Percentiles rank a stretch among this genome's conserved stretches.
Conservation (phyloP, 495 filamentous ascomycete species). For the Aspergillus campestris region DNA sequence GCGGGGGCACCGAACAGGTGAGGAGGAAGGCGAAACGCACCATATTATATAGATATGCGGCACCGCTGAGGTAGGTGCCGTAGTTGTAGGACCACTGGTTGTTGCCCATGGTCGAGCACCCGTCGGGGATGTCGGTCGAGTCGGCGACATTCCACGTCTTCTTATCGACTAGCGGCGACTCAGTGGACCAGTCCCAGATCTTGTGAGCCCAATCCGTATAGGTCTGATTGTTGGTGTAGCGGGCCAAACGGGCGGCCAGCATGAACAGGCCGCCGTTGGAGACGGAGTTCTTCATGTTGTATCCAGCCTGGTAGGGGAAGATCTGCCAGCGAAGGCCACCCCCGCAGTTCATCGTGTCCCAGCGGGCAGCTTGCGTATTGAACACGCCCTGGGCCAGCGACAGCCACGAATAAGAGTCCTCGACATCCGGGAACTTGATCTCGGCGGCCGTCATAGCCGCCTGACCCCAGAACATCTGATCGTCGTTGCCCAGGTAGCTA, state of each 20-base stretch:
- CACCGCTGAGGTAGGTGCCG: constrained; percentile 59
- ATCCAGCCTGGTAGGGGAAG: constrained; percentile 42
- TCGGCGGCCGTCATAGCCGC: constrained; percentile 51
- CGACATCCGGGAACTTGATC: constrained; percentile 34
- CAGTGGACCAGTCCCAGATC: constrained; percentile 55
- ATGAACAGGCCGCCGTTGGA: constrained; percentile 65
- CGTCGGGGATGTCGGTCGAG: constrained; percentile 35
- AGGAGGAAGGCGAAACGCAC: constrained; percentile 21
- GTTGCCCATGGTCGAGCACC: constrained; percentile 47
- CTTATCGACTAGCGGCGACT: constrained; percentile 44
- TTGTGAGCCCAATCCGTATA: constrained; percentile 62
- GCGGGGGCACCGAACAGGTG: not conserved
- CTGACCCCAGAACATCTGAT: constrained; percentile 51
- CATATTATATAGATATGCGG: constrained; percentile 63
- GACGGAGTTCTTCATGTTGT: constrained; percentile 61
- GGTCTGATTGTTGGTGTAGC: constrained; percentile 54
- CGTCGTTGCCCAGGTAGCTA: constrained; percentile 44
- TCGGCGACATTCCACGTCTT: constrained; percentile 55
- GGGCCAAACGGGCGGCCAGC: constrained; percentile 56
- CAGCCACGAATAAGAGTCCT: constrained; percentile 55
- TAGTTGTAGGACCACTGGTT: constrained; percentile 64
- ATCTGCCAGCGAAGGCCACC: constrained; percentile 53
- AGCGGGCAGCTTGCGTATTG: constrained; percentile 56
- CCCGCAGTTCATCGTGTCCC: constrained; percentile 39
- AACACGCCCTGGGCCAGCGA: constrained; percentile 71